Evolutionary conservation across 2,329 filamentous ascomycete genomes (phyloP), one percentile per base, ranked within the genome.

Genomic region (Hymenoscyphus albidus): DNA sequence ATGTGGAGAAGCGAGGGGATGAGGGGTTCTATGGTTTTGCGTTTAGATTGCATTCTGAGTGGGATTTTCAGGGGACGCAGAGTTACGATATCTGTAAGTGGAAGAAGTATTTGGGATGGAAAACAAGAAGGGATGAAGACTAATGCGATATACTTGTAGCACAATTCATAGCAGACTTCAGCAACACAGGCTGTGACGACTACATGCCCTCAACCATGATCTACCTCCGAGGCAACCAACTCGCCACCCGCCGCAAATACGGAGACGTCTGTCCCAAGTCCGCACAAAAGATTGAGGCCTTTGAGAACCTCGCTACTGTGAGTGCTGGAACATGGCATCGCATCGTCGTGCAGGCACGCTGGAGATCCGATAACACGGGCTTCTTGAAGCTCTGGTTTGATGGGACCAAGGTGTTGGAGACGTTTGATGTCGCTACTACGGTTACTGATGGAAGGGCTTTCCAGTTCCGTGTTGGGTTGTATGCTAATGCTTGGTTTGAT

Each of bases 141-240:
- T 51, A 10, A 51, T 5, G 2, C 2, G 81, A 82, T 73, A 71
- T 83, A 27, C 1, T 27, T 27, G 27, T 27, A 56, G 80, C 77
- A 0, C 81, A 83, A 73, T 83, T 83, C 75, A 83, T 83, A 68
- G 80, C 80, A 63, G 76, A 82, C 67, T 82, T 82, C 65, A 72
- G 73, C 1, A 76, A 78, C 66, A 74, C 77, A 2, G 74, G 75
- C 58, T 81, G 80, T 68, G 78, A 83, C 65, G 76, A 78, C 62
- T 83, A 74, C 69, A 82, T 82, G 80, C 81, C 80, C 0, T 77
- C 76, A 16, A 78, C 76, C 62, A 81, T 83, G 81, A 65, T 83
- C 51, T 82, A 78, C 78, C 68, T 83, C 62, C 70, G 74, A 38
- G 79, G 79, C 7, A 70, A 79, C 70, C 75, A 79, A 73, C 77